Evolutionary conservation across 805 yeast species (phyloP).

Genomic region (Saturnispora zaruensis): DNA sequence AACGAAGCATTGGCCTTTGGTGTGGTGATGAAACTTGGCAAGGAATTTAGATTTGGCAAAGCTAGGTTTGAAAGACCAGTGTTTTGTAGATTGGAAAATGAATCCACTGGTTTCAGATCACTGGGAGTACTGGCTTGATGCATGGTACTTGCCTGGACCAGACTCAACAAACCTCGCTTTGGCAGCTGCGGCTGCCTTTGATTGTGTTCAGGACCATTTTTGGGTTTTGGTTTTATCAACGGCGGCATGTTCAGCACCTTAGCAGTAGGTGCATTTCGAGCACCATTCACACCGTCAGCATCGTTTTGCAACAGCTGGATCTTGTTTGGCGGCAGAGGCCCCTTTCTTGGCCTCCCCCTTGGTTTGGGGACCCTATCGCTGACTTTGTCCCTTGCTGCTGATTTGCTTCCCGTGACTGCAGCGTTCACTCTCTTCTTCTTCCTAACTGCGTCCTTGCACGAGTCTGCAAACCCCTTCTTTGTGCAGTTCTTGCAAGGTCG

Average conservation of each 20-base stretch:
- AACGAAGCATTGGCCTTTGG: conserved; percentile 7
- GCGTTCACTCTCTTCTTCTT: conserved; percentile 26
- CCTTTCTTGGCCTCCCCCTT: conserved; percentile 7
- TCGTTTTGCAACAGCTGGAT: background rate
- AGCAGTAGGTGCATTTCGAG: background rate
- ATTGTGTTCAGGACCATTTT: background rate
- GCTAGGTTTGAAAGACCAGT: conserved; percentile 2
- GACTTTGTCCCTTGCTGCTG: background rate
- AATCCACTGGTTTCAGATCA: background rate
- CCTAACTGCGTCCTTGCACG: conserved; percentile 52
- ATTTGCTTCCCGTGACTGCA: background rate
- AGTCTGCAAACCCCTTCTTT: conserved; percentile 44
- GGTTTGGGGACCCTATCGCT: background rate
- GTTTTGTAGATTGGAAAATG: background rate
- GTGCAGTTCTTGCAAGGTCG: conserved; percentile 68
- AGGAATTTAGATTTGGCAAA: conserved; percentile 1
- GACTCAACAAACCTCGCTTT: background rate
- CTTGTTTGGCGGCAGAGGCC: background rate
- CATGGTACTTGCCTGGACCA: background rate
- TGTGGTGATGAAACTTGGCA: conserved; percentile 2
- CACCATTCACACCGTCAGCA: background rate
- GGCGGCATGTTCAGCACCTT: background rate
- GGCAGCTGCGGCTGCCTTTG: background rate
- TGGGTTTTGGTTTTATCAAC: background rate
- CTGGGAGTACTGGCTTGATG: background rate